Conservation (phyloP, 768 basidiomycete genomes). For the Leccinum arenicola region DNA sequence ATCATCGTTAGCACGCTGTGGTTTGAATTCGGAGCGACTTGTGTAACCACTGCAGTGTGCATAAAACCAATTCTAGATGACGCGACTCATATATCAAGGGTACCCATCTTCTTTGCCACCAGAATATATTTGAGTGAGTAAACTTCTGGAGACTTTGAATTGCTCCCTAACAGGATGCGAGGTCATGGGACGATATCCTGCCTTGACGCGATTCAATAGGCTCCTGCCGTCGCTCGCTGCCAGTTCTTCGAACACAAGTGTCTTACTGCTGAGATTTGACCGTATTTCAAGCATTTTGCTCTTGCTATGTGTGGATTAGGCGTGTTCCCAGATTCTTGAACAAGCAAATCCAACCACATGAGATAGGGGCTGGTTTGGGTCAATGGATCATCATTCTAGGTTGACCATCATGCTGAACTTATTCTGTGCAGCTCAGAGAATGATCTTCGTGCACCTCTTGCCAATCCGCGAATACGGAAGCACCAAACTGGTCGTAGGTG, state of each 20-base stretch:
- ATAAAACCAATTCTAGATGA: neutral
- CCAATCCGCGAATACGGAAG: neutral
- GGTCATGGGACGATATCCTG: conserved; percentile 6
- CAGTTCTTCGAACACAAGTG: neutral
- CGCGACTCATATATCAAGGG: neutral
- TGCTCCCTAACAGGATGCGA: neutral
- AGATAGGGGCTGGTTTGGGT: conserved; percentile 9
- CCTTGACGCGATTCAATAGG: neutral
- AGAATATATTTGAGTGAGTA: conserved; percentile 8
- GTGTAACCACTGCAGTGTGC: conserved; percentile 1
- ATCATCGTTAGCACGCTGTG: neutral
- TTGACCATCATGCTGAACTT: neutral
- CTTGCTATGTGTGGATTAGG: conserved; percentile 3
- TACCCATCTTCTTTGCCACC: conserved; percentile 5
- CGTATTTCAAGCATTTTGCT: neutral
- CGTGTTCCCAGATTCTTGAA: neutral
- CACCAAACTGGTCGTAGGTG: neutral
- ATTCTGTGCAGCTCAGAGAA: neutral
- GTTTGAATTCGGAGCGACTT: conserved; percentile 1
- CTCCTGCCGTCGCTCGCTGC: conserved; percentile 2
- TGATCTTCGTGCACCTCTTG: neutral
- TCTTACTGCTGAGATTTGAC: neutral
- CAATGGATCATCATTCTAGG: neutral
- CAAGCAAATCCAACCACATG: neutral
- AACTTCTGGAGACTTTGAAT: neutral